Conservation (phyloP, 177 flowering plant species). For the Vitis hybrid region DNA sequence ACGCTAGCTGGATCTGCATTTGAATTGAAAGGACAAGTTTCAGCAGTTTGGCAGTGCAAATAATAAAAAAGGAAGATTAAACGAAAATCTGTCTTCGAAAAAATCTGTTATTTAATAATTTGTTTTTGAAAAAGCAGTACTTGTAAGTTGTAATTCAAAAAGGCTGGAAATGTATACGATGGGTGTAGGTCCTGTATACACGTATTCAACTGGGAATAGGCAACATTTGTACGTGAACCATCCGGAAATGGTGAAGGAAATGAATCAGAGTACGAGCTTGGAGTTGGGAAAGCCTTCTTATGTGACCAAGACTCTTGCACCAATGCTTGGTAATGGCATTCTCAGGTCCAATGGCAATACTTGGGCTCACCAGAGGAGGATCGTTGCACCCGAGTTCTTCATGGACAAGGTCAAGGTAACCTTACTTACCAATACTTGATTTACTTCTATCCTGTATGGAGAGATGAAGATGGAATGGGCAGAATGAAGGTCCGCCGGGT, state of each 20-base stretch:
- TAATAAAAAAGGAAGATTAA: too few species aligned
- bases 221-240: slow-evolving; percentile 55
- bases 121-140: background rate
- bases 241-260: slow-evolving; percentile 55
- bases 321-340: slow-evolving; percentile 57
- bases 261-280: slow-evolving; percentile 36
- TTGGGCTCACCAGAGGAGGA: slow-evolving; percentile 60
- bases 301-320: slow-evolving; percentile 37
- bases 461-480: too few species aligned
- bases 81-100: too few species aligned
- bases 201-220: slow-evolving; percentile 45
- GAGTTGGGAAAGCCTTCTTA: slow-evolving; percentile 56
- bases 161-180: too few species aligned
- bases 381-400: slow-evolving; percentile 55
- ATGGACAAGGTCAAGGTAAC: slow-evolving; percentile 62
- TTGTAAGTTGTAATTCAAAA: too few species aligned
- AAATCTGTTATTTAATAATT: background rate
- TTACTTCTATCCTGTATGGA: too few species aligned
- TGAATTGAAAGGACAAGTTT: background rate
- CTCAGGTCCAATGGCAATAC: slow-evolving; percentile 44
- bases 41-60: background rate
- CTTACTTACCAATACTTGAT: too few species aligned
- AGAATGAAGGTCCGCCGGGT: too few species aligned
- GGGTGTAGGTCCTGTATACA: slow-evolving; percentile 45
- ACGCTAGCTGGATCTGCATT: too few species aligned